Conservation (phyloP, 2,329 filamentous ascomycete species). For the Thelonectria olida region DNA sequence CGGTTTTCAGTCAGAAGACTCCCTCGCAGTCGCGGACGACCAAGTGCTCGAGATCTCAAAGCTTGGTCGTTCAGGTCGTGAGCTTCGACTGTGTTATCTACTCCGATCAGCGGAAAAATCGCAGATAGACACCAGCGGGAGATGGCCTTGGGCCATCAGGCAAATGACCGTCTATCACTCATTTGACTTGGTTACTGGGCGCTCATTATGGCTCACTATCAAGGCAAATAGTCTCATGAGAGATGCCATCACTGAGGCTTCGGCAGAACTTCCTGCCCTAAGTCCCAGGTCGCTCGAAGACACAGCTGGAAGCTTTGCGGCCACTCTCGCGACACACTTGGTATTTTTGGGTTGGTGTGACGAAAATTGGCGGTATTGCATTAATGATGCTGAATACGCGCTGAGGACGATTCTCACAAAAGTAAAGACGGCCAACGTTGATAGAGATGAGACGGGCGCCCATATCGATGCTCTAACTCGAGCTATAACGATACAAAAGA, state of each 20-base stretch:
- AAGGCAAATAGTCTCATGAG: slow-evolving; percentile 19
- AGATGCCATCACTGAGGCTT: slow-evolving; percentile 12
- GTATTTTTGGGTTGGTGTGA: slow-evolving; percentile 22
- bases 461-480: background rate
- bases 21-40: background rate
- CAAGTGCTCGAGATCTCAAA: background rate
- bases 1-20: slow-evolving; percentile 9
- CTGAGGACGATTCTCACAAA: slow-evolving; percentile 10
- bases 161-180: slow-evolving; percentile 28
- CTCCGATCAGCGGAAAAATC: slow-evolving; percentile 15
- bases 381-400: slow-evolving; percentile 17
- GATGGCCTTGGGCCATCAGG: slow-evolving; percentile 8
- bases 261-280: slow-evolving; percentile 1
- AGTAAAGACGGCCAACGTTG: slow-evolving; percentile 14
- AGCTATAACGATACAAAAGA: background rate
- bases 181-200: slow-evolving; percentile 20
- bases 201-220: slow-evolving; percentile 20
- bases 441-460: background rate
- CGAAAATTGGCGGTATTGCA: slow-evolving; percentile 19
- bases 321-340: slow-evolving; percentile 12
- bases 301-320: background rate
- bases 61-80: slow-evolving; percentile 15
- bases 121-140: background rate
- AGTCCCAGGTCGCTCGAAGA: background rate
- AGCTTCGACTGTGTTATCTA: slow-evolving; percentile 16